These are phyloP conservation scores for Gracilaria gracilis DNA, from an alignment of 23 red algal species.

Conservation along the genomic window DNA sequence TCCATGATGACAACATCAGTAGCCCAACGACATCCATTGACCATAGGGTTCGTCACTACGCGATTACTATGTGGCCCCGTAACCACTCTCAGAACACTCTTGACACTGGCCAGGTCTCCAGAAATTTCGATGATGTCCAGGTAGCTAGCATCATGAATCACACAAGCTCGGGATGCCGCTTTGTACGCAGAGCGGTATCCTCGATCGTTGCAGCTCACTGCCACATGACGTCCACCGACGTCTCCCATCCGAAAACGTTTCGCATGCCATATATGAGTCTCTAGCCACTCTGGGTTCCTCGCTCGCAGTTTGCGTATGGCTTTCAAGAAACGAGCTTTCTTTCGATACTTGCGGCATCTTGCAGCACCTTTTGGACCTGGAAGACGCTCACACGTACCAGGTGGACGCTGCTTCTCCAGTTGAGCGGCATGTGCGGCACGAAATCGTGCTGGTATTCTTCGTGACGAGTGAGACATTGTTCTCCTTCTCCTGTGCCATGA, in stretches of 20 bases:
- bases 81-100: background rate
- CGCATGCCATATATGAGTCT: slow-evolving; percentile 98
- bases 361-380: slow-evolving; percentile 40
- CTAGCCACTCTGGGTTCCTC: slow-evolving; percentile 66
- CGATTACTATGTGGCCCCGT: slow-evolving; percentile 19
- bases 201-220: slow-evolving; percentile 60
- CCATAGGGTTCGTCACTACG: slow-evolving; percentile 23
- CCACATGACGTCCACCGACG: slow-evolving; percentile 40
- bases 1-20: slow-evolving; percentile 26
- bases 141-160: slow-evolving; percentile 72
- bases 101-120: background rate
- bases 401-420: slow-evolving; percentile 41
- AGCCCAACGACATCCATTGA: slow-evolving; percentile 36
- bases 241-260: slow-evolving; percentile 90
- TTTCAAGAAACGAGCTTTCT: slow-evolving; percentile 63
- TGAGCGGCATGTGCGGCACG: slow-evolving; percentile 55
- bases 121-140: slow-evolving; percentile 61
- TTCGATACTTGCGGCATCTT: slow-evolving; percentile 76
- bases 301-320: slow-evolving; percentile 45
- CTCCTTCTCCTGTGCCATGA: slow-evolving; percentile 90
- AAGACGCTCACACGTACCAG: slow-evolving; percentile 23
- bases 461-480: slow-evolving; percentile 88
- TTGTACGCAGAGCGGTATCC: slow-evolving; percentile 64
- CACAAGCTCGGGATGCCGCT: slow-evolving; percentile 27
- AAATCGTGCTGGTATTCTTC: slow-evolving; percentile 76